These are phyloP conservation scores for Skeletonema tropicum DNA, from an alignment of 108 stramenopile genomes.

Conservation along the genomic window DNA sequence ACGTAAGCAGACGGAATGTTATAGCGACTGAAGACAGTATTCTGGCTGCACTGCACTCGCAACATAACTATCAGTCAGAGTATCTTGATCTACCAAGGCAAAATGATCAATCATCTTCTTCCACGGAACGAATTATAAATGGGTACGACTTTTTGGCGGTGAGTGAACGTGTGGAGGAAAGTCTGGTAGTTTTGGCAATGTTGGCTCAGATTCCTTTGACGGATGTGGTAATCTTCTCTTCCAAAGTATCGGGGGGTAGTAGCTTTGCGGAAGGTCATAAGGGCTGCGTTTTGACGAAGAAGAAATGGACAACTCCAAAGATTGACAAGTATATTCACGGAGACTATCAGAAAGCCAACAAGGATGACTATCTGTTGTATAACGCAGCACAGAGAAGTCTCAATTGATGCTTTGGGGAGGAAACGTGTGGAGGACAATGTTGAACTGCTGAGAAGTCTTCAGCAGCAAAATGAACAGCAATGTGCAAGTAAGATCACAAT, in stretches of 20 bases:
- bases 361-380: conserved; percentile 38
- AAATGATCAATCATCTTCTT: background rate
- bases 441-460: conserved; percentile 5
- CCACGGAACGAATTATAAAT: conserved; percentile 11
- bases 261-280: too few species aligned
- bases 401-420: conserved; percentile 55
- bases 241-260: too few species aligned
- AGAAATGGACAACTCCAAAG: conserved; percentile 3
- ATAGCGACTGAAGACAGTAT: background rate
- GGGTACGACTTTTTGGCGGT: conserved; percentile 63
- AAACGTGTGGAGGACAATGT: conserved; percentile 30
- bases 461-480: background rate
- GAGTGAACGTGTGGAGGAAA: conserved; percentile 58
- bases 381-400: conserved; percentile 48
- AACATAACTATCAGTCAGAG: background rate
- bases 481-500: background rate
- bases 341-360: conserved; percentile 16
- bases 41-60: too few species aligned
- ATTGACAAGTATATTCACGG: conserved; percentile 14
- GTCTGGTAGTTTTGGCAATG: conserved; percentile 42
- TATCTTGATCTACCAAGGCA: conserved; percentile 6
- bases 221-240: too few species aligned
- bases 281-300: background rate
- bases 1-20: background rate
- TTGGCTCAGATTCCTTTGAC: conserved; percentile 8